phyloP scores from a whole-genome alignment of 345 rosid genomes.

The Hypericum perforatum region DNA sequence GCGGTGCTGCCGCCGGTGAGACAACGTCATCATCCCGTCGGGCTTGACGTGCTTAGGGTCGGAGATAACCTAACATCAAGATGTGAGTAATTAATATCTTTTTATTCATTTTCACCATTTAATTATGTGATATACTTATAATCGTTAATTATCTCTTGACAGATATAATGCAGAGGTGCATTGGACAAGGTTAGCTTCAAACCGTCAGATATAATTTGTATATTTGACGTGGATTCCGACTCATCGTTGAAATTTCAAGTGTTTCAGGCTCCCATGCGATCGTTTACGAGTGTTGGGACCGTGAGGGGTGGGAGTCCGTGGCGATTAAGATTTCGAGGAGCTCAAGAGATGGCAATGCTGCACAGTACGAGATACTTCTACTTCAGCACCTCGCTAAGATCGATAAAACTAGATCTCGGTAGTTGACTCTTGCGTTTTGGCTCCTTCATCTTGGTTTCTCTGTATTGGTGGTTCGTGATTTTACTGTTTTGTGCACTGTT shows the following conservation, averaged over 20 bases:
- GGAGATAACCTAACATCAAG: constrained; percentile 72
- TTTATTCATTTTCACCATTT: not conserved
- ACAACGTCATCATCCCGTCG: too few relatives aligned
- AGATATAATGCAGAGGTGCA: constrained; percentile 81
- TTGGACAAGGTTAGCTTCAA: constrained; percentile 83
- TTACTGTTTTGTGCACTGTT: constrained; percentile 4
- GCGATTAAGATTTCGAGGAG: constrained; percentile 59
- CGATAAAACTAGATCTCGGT: constrained; percentile 48
- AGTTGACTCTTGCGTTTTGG: constrained; percentile 6
- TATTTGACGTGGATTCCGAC: constrained; percentile 37
- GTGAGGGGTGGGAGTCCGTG: constrained; percentile 48
- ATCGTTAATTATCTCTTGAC: constrained; percentile 4
- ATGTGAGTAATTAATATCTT: constrained; percentile 27
- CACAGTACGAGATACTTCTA: constrained; percentile 60
- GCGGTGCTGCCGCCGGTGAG: constrained; percentile 44
- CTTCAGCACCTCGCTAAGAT: constrained; percentile 48
- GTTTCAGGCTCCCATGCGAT: constrained; percentile 79
- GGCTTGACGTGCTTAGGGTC: too few relatives aligned
- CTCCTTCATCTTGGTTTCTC: not conserved
- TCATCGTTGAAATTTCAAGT: constrained; percentile 53
- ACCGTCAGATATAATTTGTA: too few relatives aligned
- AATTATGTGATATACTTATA: too few relatives aligned
- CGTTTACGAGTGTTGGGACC: constrained; percentile 84
- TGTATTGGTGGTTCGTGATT: not conserved
- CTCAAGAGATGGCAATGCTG: constrained; percentile 57